These are phyloP conservation scores for Phytophthora pini DNA, from an alignment of 352 stramenopile species.

Conservation along the genomic window DNA sequence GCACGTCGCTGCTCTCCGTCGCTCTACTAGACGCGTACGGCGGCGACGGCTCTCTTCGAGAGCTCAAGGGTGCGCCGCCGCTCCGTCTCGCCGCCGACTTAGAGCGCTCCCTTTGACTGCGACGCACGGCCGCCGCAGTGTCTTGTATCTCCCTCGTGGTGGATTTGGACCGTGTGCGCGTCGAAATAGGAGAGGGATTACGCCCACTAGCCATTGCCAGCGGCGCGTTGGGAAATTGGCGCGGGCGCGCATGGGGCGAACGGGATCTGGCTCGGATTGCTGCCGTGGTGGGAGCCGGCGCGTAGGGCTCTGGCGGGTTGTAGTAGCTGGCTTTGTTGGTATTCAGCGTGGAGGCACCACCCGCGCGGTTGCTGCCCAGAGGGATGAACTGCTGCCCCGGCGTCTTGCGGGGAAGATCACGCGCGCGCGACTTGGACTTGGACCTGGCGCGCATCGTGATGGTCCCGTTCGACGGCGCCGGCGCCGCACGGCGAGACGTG, in stretches of 20 bases:
- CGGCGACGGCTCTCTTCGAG: constrained; percentile 3
- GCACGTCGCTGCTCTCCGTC: constrained; percentile 11
- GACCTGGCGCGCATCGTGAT: constrained; percentile 54
- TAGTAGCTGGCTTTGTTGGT: constrained; percentile 52
- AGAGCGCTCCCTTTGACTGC: constrained; percentile 35
- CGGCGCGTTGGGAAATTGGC: constrained; percentile 1
- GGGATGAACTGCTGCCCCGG: constrained; percentile 56
- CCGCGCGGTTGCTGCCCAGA: constrained; percentile 42
- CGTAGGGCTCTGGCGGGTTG: constrained; percentile 17
- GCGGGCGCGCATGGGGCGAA: constrained; percentile 13
- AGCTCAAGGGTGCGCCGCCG: constrained; percentile 13
- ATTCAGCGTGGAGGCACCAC: constrained; percentile 32
- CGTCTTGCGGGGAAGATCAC: constrained; percentile 28
- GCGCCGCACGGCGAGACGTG: constrained; percentile 4
- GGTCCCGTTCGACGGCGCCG: constrained; percentile 2
- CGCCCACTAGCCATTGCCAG: constrained; percentile 5
- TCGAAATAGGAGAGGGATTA: constrained; percentile 29
- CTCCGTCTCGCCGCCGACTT: constrained; percentile 45
- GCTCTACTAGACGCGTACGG: constrained; percentile 1
- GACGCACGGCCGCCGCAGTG: constrained; percentile 23
- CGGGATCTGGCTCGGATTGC: constrained; percentile 33
- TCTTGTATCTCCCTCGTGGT: constrained; percentile 29
- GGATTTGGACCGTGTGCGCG: constrained; percentile 57
- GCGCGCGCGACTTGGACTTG: constrained; percentile 68
- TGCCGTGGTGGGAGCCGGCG: background rate